Evolutionary conservation across 768 basidiomycete genomes (phyloP).

Genomic region (Exsudoporus frostii): DNA sequence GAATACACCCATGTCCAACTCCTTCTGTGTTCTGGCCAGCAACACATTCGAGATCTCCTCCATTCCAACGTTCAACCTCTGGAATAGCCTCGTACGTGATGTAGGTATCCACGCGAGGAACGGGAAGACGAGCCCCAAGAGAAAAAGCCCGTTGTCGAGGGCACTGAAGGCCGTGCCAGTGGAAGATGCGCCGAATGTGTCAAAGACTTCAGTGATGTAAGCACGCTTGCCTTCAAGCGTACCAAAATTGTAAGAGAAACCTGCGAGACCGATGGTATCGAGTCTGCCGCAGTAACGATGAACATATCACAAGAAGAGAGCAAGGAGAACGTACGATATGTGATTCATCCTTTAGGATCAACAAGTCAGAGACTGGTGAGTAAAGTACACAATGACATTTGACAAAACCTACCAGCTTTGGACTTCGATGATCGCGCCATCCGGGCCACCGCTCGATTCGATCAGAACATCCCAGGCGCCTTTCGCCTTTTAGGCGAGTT

Average conservation of each 20-base stretch:
- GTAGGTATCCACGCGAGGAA: conserved; percentile 37
- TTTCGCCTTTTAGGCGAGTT: background rate
- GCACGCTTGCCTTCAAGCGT: conserved; percentile 46
- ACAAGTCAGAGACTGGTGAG: background rate
- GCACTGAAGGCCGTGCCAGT: conserved; percentile 23
- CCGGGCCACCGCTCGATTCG: conserved; percentile 7
- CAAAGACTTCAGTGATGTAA: conserved; percentile 40
- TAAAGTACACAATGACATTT: no score
- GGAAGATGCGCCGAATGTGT: conserved; percentile 30
- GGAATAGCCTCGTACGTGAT: conserved; percentile 25
- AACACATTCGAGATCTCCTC: conserved; percentile 38
- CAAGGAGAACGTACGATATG: background rate
- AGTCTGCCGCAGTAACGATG: background rate
- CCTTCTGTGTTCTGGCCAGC: conserved; percentile 34
- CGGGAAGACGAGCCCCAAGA: conserved; percentile 40
- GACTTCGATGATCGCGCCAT: conserved; percentile 33
- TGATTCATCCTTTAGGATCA: background rate
- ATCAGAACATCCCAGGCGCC: conserved; percentile 26
- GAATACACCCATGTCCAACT: conserved; percentile 22
- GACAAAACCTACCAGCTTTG: conserved; percentile 28
- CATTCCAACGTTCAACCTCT: conserved; percentile 30
- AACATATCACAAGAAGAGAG: no score
- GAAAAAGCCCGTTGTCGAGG: conserved; percentile 28
- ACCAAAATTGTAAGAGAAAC: conserved; percentile 44
- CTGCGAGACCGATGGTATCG: background rate